These are phyloP conservation scores for Lactifluus pinguis DNA, from an alignment of 768 basidiomycete genomes.

Conservation along the genomic window DNA sequence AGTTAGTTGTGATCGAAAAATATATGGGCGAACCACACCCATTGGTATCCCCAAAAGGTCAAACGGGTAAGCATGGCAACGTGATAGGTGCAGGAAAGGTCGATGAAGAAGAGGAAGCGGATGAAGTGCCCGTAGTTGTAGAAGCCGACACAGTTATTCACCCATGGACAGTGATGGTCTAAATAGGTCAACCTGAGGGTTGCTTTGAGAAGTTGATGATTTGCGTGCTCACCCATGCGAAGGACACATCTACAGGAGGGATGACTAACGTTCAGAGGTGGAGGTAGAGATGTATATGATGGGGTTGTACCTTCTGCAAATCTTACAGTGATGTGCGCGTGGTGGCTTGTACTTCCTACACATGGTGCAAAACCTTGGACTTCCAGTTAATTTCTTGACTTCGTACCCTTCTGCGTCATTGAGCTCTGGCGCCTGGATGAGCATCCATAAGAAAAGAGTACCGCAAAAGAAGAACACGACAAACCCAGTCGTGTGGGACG, in stretches of 20 bases:
- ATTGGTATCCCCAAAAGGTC: slow-evolving; percentile 40
- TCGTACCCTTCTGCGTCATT: slow-evolving; percentile 64
- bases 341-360: slow-evolving; percentile 84
- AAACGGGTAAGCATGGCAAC: slow-evolving; percentile 69
- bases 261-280: neutral
- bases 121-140: slow-evolving; percentile 84
- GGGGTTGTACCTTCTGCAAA: slow-evolving; percentile 63
- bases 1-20: slow-evolving; percentile 15
- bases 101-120: slow-evolving; percentile 88
- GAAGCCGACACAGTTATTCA: slow-evolving; percentile 91
- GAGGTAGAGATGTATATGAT: neutral
- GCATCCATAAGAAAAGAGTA: neutral
- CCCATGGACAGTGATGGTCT: slow-evolving; percentile 93
- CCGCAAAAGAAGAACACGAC: slow-evolving; percentile 19
- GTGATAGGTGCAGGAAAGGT: slow-evolving; percentile 84
- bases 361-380: slow-evolving; percentile 77
- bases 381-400: slow-evolving; percentile 81
- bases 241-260: slow-evolving; percentile 56
- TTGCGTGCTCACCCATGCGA: slow-evolving; percentile 62
- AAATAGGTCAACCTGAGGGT: neutral
- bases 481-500: slow-evolving; percentile 74
- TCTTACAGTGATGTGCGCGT: slow-evolving; percentile 85
- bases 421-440: slow-evolving; percentile 62
- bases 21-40: slow-evolving; percentile 31
- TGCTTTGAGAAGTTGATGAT: neutral